These are phyloP conservation scores for Mrakia frigida DNA, from an alignment of 768 basidiomycete species.

Conservation along the genomic window DNA sequence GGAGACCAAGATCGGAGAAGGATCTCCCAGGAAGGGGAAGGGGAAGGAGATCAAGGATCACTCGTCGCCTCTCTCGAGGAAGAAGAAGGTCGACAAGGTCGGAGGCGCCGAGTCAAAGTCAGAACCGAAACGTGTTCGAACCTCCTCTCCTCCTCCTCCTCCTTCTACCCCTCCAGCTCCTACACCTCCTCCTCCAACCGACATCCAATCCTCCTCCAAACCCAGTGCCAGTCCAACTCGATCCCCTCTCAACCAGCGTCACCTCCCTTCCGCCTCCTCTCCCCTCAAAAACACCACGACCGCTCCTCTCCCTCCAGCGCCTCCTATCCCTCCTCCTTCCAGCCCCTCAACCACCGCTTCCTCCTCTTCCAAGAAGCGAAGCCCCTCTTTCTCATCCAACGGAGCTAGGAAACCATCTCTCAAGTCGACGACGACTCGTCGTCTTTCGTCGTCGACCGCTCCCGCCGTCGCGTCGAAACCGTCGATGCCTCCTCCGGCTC, in stretches of 20 bases:
- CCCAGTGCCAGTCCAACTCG: not conserved
- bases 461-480: not conserved
- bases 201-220: not conserved
- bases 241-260: conserved; percentile 6
- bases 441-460: not conserved
- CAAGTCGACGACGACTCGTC: conserved; percentile 1
- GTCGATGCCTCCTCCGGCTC: not conserved
- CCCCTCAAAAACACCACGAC: conserved; percentile 28
- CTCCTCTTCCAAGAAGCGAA: not conserved
- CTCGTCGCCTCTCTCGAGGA: not conserved
- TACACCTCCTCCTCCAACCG: not conserved
- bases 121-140: not conserved
- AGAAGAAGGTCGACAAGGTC: not conserved
- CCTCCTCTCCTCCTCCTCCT: not conserved
- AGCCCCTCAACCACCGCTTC: not conserved
- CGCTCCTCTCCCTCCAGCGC: not conserved
- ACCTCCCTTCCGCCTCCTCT: conserved; percentile 18
- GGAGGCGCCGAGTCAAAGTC: not conserved
- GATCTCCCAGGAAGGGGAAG: not conserved
- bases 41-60: conserved; percentile 8
- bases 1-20: not conserved
- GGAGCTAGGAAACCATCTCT: not conserved
- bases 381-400: not conserved
- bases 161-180: not conserved
- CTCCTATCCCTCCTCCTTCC: not conserved